A percentile compares a stretch with the other conserved stretches of the same genome.
Evolutionary conservation across 179 eudicot species (phyloP).

Genomic region (Actinidia arguta): DNA sequence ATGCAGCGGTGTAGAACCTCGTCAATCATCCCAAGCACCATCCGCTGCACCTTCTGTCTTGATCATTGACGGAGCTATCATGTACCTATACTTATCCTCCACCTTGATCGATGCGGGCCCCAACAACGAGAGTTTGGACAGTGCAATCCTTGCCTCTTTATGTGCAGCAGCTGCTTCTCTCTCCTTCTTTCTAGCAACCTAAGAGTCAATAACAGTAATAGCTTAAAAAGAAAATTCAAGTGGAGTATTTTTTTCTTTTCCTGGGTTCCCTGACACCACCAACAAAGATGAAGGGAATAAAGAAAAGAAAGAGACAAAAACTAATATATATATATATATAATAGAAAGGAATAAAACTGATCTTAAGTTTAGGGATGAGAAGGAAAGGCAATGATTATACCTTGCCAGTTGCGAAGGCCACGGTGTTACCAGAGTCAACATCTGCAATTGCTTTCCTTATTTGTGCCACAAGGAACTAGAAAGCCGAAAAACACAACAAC

Average conservation of each 20-base stretch:
- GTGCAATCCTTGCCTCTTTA: constrained; percentile 45
- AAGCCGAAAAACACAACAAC: constrained; percentile 4
- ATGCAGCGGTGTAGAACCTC: not conserved
- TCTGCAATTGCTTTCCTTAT: constrained; percentile 58
- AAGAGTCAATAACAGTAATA: not conserved
- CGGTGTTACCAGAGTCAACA: constrained; percentile 52
- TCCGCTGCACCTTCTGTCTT: constrained; percentile 59
- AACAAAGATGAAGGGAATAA: not conserved
- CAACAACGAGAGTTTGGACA: constrained; percentile 32
- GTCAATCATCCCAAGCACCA: constrained; percentile 61
- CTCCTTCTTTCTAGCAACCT: constrained; percentile 64
- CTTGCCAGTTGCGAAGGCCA: constrained; percentile 61
- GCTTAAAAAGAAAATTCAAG: not conserved
- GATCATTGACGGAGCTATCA: constrained; percentile 44
- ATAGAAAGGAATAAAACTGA: not conserved
- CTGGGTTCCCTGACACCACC: not conserved
- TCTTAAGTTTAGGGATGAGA: not conserved
- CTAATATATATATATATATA: not conserved
- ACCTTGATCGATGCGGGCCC: constrained; percentile 42
- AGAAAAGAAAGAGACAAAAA: not conserved
- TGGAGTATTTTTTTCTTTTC: not conserved
- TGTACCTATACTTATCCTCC: constrained; percentile 58
- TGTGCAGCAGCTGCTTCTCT: constrained; percentile 57
- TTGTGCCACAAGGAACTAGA: constrained; percentile 60
- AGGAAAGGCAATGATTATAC: constrained; percentile 23